A percentile compares a stretch with the other conserved stretches of the same genome.
phyloP scores from a whole-genome alignment of 1,139 yeast species.

The Blastobotrys buckinghamii region DNA sequence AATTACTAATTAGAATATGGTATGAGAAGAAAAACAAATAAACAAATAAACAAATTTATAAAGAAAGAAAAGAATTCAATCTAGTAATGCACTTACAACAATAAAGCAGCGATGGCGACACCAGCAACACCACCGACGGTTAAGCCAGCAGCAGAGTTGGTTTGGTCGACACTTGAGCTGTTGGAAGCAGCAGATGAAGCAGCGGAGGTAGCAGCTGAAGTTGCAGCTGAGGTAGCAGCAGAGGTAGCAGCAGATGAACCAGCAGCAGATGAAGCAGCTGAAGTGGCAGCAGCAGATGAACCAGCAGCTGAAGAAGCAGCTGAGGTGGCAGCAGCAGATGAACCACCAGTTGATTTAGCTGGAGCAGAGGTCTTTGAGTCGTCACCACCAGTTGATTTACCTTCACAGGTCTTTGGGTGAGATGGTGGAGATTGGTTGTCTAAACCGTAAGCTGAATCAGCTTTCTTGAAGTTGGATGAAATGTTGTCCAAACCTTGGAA shows the following conservation, averaged over 20 bases:
- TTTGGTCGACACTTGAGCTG: not conserved
- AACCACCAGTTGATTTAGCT: too few species aligned
- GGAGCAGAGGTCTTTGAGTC: not conserved
- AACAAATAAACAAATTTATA: not conserved
- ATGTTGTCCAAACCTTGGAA: conserved; percentile 7
- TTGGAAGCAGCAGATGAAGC: conserved; percentile 1
- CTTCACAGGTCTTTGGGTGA: conserved; percentile 6
- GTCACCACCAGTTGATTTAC: not conserved
- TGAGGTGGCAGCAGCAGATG: not conserved
- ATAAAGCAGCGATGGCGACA: conserved; percentile 7
- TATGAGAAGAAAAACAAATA: not conserved
- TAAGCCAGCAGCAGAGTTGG: conserved; percentile 5
- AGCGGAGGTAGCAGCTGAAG: conserved; percentile 1
- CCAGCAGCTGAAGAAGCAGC: conserved; percentile 4
- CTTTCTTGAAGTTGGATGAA: conserved; percentile 7
- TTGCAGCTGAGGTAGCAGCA: not conserved
- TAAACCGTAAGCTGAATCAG: conserved; percentile 4
- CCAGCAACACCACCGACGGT: conserved; percentile 11
- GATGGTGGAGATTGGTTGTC: conserved; percentile 1
- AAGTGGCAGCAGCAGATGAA: conserved; percentile 1
- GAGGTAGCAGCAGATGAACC: conserved; percentile 1
- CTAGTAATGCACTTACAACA: conserved; percentile 2
- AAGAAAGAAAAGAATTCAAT: not conserved
- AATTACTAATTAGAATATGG: not conserved
- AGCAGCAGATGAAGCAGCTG: conserved; percentile 2